phyloP scores from a whole-genome alignment of 164 flowering plant genomes.

The Echeveria elegans region DNA sequence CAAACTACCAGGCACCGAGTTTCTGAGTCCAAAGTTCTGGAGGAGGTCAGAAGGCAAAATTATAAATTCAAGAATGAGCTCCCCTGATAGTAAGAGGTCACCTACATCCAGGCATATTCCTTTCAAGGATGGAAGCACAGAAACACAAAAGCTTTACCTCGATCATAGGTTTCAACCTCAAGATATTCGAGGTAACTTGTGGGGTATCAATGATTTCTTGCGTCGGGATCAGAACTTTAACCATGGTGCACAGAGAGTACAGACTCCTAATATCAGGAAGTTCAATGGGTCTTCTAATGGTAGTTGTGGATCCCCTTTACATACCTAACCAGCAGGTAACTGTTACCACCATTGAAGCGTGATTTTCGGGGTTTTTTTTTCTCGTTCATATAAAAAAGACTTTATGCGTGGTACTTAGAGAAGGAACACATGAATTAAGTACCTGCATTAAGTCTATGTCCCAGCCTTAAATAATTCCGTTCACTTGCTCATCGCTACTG shows the following conservation, averaged over 20 bases:
- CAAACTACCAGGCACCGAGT: conserved; percentile 76
- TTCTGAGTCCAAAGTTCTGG: conserved; percentile 89
- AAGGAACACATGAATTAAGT: too few species aligned
- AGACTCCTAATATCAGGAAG: background rate
- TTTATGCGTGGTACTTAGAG: background rate
- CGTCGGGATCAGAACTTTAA: background rate
- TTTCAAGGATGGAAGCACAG: background rate
- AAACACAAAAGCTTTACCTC: background rate
- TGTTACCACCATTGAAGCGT: too few species aligned
- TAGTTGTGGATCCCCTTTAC: background rate
- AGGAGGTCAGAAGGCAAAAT: conserved; percentile 51
- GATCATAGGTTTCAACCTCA: background rate
- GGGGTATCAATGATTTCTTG: background rate
- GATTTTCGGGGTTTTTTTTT: background rate
- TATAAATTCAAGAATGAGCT: conserved; percentile 30
- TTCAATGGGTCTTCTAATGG: background rate
- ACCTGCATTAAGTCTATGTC: too few species aligned
- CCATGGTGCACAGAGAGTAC: conserved; percentile 1
- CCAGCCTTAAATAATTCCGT: too few species aligned
- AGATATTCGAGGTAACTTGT: background rate
- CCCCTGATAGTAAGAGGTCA: conserved; percentile 20
- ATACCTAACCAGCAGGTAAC: conserved; percentile 1
- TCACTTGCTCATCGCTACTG: too few species aligned
- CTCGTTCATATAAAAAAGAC: background rate
- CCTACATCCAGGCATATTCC: conserved; percentile 4